These are phyloP conservation scores for Allium sativum DNA, from an alignment of 106 monocot genomes.

Conservation along the genomic window DNA sequence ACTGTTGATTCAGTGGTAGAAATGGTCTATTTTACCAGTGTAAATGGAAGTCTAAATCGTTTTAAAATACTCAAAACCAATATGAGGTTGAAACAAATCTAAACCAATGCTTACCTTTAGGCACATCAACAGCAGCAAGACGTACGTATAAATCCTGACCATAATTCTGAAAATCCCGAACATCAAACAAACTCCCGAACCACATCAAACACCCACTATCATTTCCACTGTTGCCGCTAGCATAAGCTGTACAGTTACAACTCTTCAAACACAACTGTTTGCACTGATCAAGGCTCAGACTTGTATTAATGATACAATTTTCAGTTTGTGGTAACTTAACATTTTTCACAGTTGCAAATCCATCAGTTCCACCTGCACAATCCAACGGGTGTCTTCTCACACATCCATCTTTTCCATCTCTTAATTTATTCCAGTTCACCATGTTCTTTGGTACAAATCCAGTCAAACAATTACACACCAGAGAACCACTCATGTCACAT, in stretches of 20 bases:
- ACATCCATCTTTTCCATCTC: slow-evolving; percentile 23
- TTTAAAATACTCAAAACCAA: too few species aligned
- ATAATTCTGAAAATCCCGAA: slow-evolving; percentile 11
- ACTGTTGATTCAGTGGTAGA: too few species aligned
- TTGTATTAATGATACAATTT: slow-evolving; percentile 11
- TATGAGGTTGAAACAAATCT: too few species aligned
- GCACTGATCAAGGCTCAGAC: slow-evolving; percentile 20
- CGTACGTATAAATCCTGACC: slow-evolving; percentile 42
- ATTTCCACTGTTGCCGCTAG: slow-evolving; percentile 15
- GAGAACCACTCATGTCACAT: slow-evolving; percentile 7
- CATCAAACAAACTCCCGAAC: slow-evolving; percentile 24
- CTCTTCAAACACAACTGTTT: slow-evolving; percentile 20
- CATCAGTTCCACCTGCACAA: slow-evolving; percentile 24
- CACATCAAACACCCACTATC: slow-evolving; percentile 50
- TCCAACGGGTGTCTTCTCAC: slow-evolving; percentile 7
- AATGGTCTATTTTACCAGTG: too few species aligned
- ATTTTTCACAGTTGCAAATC: slow-evolving; percentile 10
- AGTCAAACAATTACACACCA: slow-evolving; percentile 3
- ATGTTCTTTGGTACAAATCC: slow-evolving; percentile 5
- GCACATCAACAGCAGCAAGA: slow-evolving; percentile 15
- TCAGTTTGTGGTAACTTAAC: slow-evolving; percentile 30
- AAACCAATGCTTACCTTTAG: neutral
- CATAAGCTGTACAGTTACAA: slow-evolving; percentile 54
- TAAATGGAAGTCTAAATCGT: too few species aligned
- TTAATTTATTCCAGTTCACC: slow-evolving; percentile 1